Evolutionary conservation across 208 protist species (phyloP).

Genomic region (Trypanosoma caninum): DNA sequence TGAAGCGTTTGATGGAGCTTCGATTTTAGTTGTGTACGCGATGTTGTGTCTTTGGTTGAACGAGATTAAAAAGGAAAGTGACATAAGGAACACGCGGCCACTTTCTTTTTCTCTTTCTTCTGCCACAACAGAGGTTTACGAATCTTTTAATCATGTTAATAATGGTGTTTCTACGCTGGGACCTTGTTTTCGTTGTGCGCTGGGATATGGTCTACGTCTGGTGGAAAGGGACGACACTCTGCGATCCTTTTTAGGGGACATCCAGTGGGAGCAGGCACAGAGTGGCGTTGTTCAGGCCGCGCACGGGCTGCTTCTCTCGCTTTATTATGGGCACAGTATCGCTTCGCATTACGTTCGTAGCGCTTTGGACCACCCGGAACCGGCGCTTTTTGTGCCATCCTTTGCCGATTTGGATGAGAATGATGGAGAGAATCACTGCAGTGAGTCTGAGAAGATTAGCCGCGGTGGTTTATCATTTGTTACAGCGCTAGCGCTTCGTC

Average conservation of each 20-base stretch:
- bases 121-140: too few species aligned
- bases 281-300: not conserved
- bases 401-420: slow-evolving; percentile 9
- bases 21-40: not conserved
- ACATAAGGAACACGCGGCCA: not conserved
- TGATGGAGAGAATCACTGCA: not conserved
- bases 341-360: slow-evolving; percentile 15
- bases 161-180: not conserved
- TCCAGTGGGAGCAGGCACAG: not conserved
- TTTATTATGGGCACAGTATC: slow-evolving; percentile 13
- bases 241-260: too few species aligned
- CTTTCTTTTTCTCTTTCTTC: too few species aligned
- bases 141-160: too few species aligned
- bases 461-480: slow-evolving; percentile 21
- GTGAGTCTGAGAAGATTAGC: not conserved
- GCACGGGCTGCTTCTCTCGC: slow-evolving; percentile 14
- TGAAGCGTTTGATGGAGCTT: slow-evolving; percentile 6
- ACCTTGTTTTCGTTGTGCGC: not conserved
- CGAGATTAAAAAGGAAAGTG: not conserved
- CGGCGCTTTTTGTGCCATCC: slow-evolving; percentile 15
- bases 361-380: slow-evolving; percentile 16
- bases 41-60: slow-evolving; percentile 15
- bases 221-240: slow-evolving; percentile 9
- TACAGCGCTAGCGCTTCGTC: slow-evolving; percentile 41
- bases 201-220: slow-evolving; percentile 7